These are phyloP conservation scores for Camillea tinctor DNA, from an alignment of 2,329 filamentous ascomycete species.

Conservation along the genomic window DNA sequence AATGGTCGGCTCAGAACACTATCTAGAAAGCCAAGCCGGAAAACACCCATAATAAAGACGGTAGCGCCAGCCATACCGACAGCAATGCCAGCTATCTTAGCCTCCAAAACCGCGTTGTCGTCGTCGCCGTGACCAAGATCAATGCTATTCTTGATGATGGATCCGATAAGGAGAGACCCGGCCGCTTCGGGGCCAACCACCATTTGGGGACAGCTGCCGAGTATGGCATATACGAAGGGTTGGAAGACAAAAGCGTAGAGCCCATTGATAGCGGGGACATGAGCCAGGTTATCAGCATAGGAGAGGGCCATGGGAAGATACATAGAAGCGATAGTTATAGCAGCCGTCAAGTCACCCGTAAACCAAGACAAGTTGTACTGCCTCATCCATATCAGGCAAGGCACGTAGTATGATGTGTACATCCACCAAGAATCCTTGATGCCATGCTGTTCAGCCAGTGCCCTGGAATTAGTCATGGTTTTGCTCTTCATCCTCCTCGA, in stretches of 20 bases:
- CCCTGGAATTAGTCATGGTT: slow-evolving; percentile 71
- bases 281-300: slow-evolving; percentile 85
- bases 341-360: slow-evolving; percentile 81
- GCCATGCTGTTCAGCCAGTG: slow-evolving; percentile 70
- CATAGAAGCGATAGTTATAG: slow-evolving; percentile 95
- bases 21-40: slow-evolving; percentile 86
- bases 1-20: slow-evolving; percentile 93
- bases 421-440: slow-evolving; percentile 71
- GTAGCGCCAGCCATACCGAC: slow-evolving; percentile 85
- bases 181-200: slow-evolving; percentile 93
- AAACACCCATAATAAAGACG: slow-evolving; percentile 82
- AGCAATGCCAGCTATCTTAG: slow-evolving; percentile 81
- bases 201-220: slow-evolving; percentile 91
- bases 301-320: slow-evolving; percentile 98
- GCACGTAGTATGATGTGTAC: slow-evolving; percentile 93
- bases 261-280: slow-evolving; percentile 90
- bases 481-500: slow-evolving; percentile 55
- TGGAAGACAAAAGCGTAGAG: slow-evolving; percentile 94
- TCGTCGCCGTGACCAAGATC: slow-evolving; percentile 64
- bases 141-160: slow-evolving; percentile 77
- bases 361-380: slow-evolving; percentile 84
- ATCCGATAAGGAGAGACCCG: slow-evolving; percentile 85
- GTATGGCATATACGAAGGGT: slow-evolving; percentile 83
- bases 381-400: slow-evolving; percentile 83
- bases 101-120: slow-evolving; percentile 66